Percentiles rank a stretch among this genome's conserved stretches.
Evolutionary conservation across 108 stramenopile genomes (phyloP).

Genomic region (Pseudonitzschia delicatissima): DNA sequence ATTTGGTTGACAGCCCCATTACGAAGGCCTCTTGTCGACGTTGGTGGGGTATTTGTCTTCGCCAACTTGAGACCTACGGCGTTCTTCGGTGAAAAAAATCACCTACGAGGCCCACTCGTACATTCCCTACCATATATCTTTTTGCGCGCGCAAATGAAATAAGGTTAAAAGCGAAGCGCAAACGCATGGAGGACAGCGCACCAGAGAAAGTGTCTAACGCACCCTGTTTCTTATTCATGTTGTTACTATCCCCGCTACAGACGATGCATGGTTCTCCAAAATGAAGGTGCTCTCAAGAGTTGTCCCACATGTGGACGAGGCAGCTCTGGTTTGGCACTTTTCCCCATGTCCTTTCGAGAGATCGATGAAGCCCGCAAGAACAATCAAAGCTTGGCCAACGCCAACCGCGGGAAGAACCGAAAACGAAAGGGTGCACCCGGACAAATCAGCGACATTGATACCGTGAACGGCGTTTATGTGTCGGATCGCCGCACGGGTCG

Average conservation of each 20-base stretch:
- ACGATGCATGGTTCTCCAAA: constrained; percentile 39
- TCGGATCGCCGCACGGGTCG: constrained; percentile 70
- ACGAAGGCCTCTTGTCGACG: too few species aligned
- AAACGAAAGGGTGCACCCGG: constrained; percentile 48
- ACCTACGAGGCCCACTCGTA: too few species aligned
- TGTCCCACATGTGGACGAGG: constrained; percentile 35
- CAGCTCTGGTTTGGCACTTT: constrained; percentile 48
- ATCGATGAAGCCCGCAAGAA: constrained; percentile 67
- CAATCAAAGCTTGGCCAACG: constrained; percentile 19
- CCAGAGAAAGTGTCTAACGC: too few species aligned
- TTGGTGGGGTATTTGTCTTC: too few species aligned
- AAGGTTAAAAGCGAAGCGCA: too few species aligned
- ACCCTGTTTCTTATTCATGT: not conserved
- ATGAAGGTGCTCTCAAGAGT: constrained; percentile 15
- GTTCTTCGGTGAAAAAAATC: too few species aligned
- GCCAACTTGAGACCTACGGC: too few species aligned
- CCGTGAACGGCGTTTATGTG: constrained; percentile 21
- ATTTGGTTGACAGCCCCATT: too few species aligned
- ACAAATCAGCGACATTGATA: constrained; percentile 19
- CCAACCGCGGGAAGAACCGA: constrained; percentile 33
- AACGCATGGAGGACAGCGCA: too few species aligned
- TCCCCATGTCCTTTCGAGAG: constrained; percentile 84
- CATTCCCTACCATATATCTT: too few species aligned
- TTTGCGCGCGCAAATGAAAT: too few species aligned
- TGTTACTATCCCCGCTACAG: not conserved